Base-by-base conservation (phyloP, 805 yeast species). In the Ogataea zsoltii region DNA sequence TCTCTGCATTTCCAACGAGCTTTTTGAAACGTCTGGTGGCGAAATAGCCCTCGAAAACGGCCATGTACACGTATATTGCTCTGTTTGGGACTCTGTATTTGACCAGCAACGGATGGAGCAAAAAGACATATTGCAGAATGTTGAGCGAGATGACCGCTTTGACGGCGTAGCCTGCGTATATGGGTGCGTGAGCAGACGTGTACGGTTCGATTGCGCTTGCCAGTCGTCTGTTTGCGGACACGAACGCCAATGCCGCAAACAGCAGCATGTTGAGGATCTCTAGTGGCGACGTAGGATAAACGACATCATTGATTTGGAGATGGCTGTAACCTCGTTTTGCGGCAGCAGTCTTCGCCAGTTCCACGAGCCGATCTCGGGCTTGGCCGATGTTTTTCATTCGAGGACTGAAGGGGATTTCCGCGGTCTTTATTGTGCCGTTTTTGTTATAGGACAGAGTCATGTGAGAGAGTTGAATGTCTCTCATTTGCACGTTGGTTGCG, bases 311-410 rank as follows among this genome's bases (percentile, higher is more conserved):
- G 45, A 86, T 64, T 54, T 74, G 80, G 43, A 71, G 62, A 48
- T 80, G 82, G 2, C 90, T 77, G 53, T 66, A 76, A 2, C 83
- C 83, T 46, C 85, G 68, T 47, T 78, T 76, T 4, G 58, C 65
- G 3, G 96, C 95, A 2, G 92, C 80, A 32, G 72, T 74, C 56
- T 79, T 77, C 28, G 96, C 94, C 96, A 90, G 85, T 16, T 75
- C 71, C 14, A 83, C 80, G 40, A 90, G 69, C 52, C 76, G 75
- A 1, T 54, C 66, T 38, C 81, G 67, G 2, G 83, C 75, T 42
- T 84, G 87, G 41, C 67, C 25, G 23, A 49, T 54, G 15, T 43
- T 26, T 47, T 64, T 65, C 68, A 72, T 59, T 25, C 79, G 83
- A 35, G 86, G 85, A 16, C 73, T 72, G 38, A 84, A 67, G 10